Evolutionary conservation across 2,329 filamentous ascomycete genomes (phyloP).

Genomic region (Sporothrix globosa): DNA sequence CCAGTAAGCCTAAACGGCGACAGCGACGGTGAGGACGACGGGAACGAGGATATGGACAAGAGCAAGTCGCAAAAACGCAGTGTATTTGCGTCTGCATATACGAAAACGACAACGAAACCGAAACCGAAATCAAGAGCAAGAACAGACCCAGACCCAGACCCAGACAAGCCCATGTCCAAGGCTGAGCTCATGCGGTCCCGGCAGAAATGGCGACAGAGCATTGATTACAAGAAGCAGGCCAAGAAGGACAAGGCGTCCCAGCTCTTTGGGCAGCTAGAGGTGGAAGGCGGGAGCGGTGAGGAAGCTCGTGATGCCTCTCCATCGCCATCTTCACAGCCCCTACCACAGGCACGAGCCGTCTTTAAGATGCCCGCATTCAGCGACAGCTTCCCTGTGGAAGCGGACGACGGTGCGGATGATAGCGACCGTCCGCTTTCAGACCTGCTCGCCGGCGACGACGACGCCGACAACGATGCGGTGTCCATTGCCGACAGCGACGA

Average conservation of each 20-base stretch:
- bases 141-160: not conserved
- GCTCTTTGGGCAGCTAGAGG: conserved; percentile 12
- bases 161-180: not conserved
- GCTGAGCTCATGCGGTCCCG: conserved; percentile 1
- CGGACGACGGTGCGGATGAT: not conserved
- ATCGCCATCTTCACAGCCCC: not conserved
- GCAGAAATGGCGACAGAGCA: conserved; percentile 24
- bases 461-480: not conserved
- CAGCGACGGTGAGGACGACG: not conserved
- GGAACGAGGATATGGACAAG: not conserved
- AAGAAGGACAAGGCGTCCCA: not conserved
- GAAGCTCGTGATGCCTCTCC: not conserved
- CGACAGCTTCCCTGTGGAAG: not conserved
- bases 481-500: conserved; percentile 27
- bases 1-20: not conserved
- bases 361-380: conserved; percentile 25
- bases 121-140: not conserved
- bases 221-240: not conserved
- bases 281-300: not conserved
- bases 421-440: not conserved
- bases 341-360: not conserved
- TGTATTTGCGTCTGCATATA: not conserved
- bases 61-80: not conserved
- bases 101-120: conserved; percentile 2
- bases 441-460: not conserved